Percentiles rank a stretch among this genome's conserved stretches.
Conservation (phyloP, 768 basidiomycete genomes). For the Mycena polygramma region DNA sequence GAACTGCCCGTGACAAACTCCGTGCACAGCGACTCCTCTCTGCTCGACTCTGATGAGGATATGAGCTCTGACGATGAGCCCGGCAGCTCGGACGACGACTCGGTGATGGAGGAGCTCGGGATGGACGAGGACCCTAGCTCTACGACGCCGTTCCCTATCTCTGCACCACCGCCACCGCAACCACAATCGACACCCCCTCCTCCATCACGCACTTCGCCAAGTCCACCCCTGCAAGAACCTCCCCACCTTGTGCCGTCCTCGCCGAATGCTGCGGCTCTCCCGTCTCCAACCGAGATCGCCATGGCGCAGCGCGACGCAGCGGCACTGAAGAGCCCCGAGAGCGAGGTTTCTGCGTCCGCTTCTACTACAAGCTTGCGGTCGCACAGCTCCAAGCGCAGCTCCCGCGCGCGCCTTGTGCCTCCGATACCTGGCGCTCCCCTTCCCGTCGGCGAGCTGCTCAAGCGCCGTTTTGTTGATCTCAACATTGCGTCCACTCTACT, state of each 20-base stretch:
- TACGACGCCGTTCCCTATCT: constrained; percentile 47
- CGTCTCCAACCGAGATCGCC: constrained; percentile 47
- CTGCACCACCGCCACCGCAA: constrained; percentile 35
- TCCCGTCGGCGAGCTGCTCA: constrained; percentile 84
- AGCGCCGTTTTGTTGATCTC: constrained; percentile 80
- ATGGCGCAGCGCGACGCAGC: constrained; percentile 2
- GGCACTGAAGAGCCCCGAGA: constrained; percentile 41
- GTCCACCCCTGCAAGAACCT: constrained; percentile 34
- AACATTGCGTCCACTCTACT: constrained; percentile 82
- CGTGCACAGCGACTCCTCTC: constrained; percentile 50
- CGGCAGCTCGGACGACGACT: constrained; percentile 83
- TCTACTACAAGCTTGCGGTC: constrained; percentile 50
- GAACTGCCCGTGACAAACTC: constrained; percentile 76
- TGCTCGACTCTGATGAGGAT: constrained; percentile 81
- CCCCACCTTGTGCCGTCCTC: constrained; percentile 43
- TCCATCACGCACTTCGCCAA: constrained; percentile 47
- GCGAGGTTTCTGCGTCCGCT: constrained; percentile 35
- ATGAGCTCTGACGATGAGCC: constrained; percentile 79
- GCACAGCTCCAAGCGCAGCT: constrained; percentile 67
- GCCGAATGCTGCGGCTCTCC: constrained; percentile 46
- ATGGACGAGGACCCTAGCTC: constrained; percentile 73
- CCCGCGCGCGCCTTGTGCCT: constrained; percentile 56
- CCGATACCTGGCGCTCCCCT: constrained; percentile 52
- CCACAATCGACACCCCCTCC: constrained; percentile 43
- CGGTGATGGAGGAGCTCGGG: constrained; percentile 79